These are phyloP conservation scores for Nemania bipapillata DNA, from an alignment of 2,329 filamentous ascomycete genomes.

Conservation along the genomic window DNA sequence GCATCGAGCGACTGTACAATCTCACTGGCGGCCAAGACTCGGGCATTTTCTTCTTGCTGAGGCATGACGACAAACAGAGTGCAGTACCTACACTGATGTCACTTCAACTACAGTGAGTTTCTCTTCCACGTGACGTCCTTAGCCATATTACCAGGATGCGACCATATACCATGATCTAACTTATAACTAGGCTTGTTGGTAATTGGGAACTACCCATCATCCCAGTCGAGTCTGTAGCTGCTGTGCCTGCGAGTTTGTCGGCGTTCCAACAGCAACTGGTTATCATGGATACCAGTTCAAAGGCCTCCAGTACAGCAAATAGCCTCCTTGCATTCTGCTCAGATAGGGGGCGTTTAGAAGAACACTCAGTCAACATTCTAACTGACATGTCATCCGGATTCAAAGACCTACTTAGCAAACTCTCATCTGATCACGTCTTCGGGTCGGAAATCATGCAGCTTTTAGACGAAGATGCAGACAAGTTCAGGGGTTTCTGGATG, in stretches of 20 bases:
- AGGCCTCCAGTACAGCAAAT: slow-evolving; percentile 38
- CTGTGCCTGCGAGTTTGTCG: slow-evolving; percentile 55
- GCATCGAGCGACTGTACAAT: slow-evolving; percentile 56
- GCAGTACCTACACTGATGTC: slow-evolving; percentile 54
- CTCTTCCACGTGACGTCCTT: background rate
- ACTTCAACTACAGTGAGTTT: slow-evolving; percentile 59
- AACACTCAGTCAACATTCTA: slow-evolving; percentile 50
- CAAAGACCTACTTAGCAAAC: slow-evolving; percentile 48
- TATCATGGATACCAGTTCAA: slow-evolving; percentile 25
- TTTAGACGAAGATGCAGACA: slow-evolving; percentile 47
- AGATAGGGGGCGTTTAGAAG: slow-evolving; percentile 42
- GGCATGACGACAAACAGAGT: slow-evolving; percentile 44
- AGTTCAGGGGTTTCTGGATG: slow-evolving; percentile 47
- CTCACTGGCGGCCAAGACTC: slow-evolving; percentile 55
- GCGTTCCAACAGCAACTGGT: slow-evolving; percentile 52
- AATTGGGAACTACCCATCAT: slow-evolving; percentile 56
- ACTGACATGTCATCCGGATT: slow-evolving; percentile 50
- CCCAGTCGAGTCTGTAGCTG: slow-evolving; percentile 54
- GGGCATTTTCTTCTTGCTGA: slow-evolving; percentile 60
- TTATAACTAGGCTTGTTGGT: slow-evolving; percentile 49
- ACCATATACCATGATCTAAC: slow-evolving; percentile 29
- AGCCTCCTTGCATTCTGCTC: slow-evolving; percentile 53
- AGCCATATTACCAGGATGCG: background rate
- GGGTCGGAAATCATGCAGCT: slow-evolving; percentile 42
- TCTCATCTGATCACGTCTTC: slow-evolving; percentile 41